Conservation (phyloP, 371 early-diverging fungal genomes). For the Mortierella sp. region DNA sequence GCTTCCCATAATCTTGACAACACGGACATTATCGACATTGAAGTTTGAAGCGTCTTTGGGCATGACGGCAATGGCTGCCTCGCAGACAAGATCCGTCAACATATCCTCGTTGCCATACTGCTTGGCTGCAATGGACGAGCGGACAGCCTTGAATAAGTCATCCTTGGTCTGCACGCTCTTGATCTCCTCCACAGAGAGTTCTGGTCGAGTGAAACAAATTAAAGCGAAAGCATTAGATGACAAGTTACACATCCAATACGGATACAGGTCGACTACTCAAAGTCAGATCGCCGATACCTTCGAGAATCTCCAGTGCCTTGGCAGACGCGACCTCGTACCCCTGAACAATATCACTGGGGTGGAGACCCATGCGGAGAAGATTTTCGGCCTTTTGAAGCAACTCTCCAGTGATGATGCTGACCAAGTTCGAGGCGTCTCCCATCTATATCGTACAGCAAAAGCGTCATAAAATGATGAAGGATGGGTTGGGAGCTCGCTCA, state of each 20-base stretch:
- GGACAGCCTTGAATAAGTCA: conserved; percentile 79
- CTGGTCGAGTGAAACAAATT: conserved; percentile 51
- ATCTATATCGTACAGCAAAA: conserved; percentile 57
- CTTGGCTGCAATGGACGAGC: conserved; percentile 88
- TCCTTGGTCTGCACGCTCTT: conserved; percentile 62
- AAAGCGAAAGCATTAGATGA: not conserved
- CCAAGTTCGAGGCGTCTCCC: conserved; percentile 97
- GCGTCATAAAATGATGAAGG: not conserved
- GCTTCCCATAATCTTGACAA: conserved; percentile 98
- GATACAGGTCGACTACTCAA: too few relatives aligned
- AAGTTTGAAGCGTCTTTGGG: conserved; percentile 88
- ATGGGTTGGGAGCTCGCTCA: too few relatives aligned
- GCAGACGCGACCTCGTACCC: conserved; percentile 93
- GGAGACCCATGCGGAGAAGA: conserved; percentile 93
- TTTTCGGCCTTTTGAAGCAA: conserved; percentile 94
- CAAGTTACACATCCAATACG: too few relatives aligned
- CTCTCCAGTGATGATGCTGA: conserved; percentile 95
- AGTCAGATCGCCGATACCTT: conserved; percentile 62
- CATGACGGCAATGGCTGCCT: conserved; percentile 93
- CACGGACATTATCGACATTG: conserved; percentile 96
- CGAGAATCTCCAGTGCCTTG: conserved; percentile 85
- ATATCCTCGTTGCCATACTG: conserved; percentile 95
- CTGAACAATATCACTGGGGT: conserved; percentile 93
- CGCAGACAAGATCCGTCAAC: conserved; percentile 82
- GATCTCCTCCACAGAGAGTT: conserved; percentile 76